Base-by-base conservation (phyloP, 2,329 filamentous ascomycete species). In the Claviceps sp. region DNA sequence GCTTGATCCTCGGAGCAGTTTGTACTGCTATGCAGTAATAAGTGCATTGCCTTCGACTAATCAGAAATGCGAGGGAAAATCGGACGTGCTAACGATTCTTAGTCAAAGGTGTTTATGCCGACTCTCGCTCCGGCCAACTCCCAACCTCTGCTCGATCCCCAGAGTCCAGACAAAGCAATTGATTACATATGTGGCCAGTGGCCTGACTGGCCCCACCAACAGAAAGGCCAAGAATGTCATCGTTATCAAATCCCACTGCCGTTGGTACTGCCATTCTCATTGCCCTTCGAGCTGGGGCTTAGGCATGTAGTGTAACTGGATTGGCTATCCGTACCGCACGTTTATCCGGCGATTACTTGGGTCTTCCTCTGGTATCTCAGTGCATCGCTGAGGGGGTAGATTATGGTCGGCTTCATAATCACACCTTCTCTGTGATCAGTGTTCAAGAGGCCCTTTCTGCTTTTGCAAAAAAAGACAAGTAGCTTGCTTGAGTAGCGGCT, bases 341-440 rank as follows among this genome's bases (percentile, higher is more conserved):
- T 13, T 73, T 78, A 37, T 71, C 74, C 3, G 80, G 85, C 60
- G 82, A 82, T 14, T 72, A 71, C 8, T 94, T 88, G 88, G 87
- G 84, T 42, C 84, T 87, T 1, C 88, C 0, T 88, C 83, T 0
- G 88, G 85, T 36, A 90, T 95, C 61, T 77, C 90, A 66, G 76
- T 93, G 26, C 85, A 91, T 62, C 88, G 86, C 0, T 77, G 87
- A 1, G 87, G 85, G 4, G 77, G 88, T 1, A 88, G 88, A 0
- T 88, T 94, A 62, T 75, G 54, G 79, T 86, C 1, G 88, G 88
- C 13, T 77, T 91, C 13, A 94, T 64, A 88, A 94, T 29, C 94
- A 93, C 69, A 88, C 94, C 64, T 93, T 95, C 2, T 80, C 89
- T 23, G 85, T 94, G 38, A 89, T 95, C 66, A 94, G 94, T 68